These are phyloP conservation scores for Oryza brachyantha DNA, from an alignment of 176 grass and related monocot genomes.

Conservation along the genomic window DNA sequence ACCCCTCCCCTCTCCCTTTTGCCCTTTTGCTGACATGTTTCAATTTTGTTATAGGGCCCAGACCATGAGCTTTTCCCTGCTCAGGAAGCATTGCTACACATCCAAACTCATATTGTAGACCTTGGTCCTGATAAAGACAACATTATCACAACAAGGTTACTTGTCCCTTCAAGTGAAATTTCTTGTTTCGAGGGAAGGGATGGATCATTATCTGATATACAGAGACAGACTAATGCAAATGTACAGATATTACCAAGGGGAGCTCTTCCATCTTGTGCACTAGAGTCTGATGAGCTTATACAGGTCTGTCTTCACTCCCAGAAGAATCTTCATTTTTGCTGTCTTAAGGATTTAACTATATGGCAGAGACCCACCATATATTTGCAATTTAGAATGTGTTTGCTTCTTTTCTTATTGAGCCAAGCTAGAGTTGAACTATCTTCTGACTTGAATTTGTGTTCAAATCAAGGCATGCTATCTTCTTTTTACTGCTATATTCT, in stretches of 20 bases:
- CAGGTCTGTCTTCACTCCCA: slow-evolving; percentile 59
- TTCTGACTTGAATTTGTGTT: neutral
- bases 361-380: neutral
- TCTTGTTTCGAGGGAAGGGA: slow-evolving; percentile 75
- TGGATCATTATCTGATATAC: slow-evolving; percentile 82
- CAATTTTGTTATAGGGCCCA: slow-evolving; percentile 57
- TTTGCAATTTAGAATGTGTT: neutral
- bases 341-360: slow-evolving; percentile 11
- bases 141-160: slow-evolving; percentile 89
- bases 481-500: neutral
- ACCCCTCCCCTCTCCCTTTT: neutral
- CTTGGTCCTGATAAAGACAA: slow-evolving; percentile 97
- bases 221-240: slow-evolving; percentile 75
- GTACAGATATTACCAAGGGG: slow-evolving; percentile 94
- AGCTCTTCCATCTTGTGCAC: slow-evolving; percentile 70
- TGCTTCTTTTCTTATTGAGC: slow-evolving; percentile 7
- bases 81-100: slow-evolving; percentile 92
- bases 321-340: slow-evolving; percentile 7
- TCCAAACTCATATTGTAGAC: slow-evolving; percentile 93
- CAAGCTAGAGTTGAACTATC: neutral
- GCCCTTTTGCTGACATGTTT: neutral
- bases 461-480: neutral
- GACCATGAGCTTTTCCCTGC: slow-evolving; percentile 91
- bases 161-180: slow-evolving; percentile 88
- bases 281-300: slow-evolving; percentile 92